Conservation (phyloP, 192 early-diverging fungal species). For the Geranomyces variabilis region DNA sequence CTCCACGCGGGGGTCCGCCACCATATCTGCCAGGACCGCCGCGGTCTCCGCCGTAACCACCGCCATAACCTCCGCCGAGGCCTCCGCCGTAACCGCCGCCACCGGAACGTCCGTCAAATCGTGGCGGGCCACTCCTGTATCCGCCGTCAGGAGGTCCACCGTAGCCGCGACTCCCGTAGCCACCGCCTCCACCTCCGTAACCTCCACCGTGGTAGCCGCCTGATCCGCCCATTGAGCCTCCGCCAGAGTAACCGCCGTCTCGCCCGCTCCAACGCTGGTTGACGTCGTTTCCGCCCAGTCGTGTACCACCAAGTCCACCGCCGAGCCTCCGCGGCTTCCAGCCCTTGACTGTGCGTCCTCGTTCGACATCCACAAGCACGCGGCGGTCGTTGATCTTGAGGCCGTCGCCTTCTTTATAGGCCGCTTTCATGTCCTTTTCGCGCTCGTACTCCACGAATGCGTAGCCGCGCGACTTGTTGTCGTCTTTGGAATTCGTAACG, state of each 20-base stretch:
- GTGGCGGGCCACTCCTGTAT: conserved; percentile 27
- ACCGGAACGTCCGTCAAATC: conserved; percentile 32
- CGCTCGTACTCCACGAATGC: conserved; percentile 93
- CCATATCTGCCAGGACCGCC: background rate
- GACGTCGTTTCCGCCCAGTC: conserved; percentile 55
- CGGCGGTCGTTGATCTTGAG: conserved; percentile 82
- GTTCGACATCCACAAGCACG: conserved; percentile 92
- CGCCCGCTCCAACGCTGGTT: conserved; percentile 41
- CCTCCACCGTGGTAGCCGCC: conserved; percentile 40
- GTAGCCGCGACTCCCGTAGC: conserved; percentile 10
- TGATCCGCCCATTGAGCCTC: conserved; percentile 33
- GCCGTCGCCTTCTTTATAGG: conserved; percentile 88
- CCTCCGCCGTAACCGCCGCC: conserved; percentile 50
- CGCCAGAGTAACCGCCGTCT: conserved; percentile 33
- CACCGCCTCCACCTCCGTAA: conserved; percentile 37
- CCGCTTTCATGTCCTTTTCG: conserved; percentile 81
- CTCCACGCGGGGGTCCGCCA: background rate
- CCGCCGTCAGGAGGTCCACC: conserved; percentile 20
- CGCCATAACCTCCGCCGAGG: conserved; percentile 10
- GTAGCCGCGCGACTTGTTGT: conserved; percentile 83
- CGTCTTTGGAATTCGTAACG: conserved; percentile 63
- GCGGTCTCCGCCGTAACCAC: conserved; percentile 46
- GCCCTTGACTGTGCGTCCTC: conserved; percentile 91
- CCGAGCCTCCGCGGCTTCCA: conserved; percentile 88
- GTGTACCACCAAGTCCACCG: conserved; percentile 77